Base-by-base conservation (phyloP, 371 early-diverging fungal species). In the Actinomortierella wolfii region DNA sequence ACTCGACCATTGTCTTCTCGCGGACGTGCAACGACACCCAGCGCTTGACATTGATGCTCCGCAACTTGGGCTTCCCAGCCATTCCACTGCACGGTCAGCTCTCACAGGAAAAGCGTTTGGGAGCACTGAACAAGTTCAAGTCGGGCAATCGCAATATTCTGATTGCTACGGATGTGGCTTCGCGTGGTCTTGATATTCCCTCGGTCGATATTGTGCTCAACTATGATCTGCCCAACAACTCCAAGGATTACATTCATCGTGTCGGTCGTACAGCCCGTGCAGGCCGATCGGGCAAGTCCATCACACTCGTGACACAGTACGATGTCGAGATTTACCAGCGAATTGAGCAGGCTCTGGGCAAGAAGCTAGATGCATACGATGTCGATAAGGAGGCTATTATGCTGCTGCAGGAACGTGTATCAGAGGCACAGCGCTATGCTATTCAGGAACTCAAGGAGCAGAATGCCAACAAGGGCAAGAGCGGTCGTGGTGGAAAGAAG, bases 181-280 rank as follows among this genome's bases (percentile, higher is more conserved):
- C 77, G 57, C 84, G 99, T 75, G 99, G 99, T 59, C 78, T 99
- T 64, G 99, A 99, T 87, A 97, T 99, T 68, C 95, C 96, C n/a
- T 67, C 84, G 1, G 98, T 99, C 8, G 97, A 97, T 69, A 75
- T 94, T 39, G 97, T 99, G 8, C 81, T 99, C 67, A 97, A 99
- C 81, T 99, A 94, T 66, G 98, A 98, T 76, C 88, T 98, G 9
- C 99, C 99, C n/a, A 84, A 92, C 54, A 88, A 88, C 56, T 86
- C 89, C 47, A 94, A 97, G 82, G 95, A 94, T 67, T 99, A 98
- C 78, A 93, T 98, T 61, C 99, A 99, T 81, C 88, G 99, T 51
- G 95, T 96, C 3, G 99, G 99, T 28, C 89, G 99, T 67, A 97
- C 99, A 0, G 99, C 97, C 8, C 89, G 97, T 73, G 97, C 97